A percentile compares a stretch with the other conserved stretches of the same genome.
phyloP scores from a whole-genome alignment of 192 early-diverging fungal genomes.

The Podila epigama region DNA sequence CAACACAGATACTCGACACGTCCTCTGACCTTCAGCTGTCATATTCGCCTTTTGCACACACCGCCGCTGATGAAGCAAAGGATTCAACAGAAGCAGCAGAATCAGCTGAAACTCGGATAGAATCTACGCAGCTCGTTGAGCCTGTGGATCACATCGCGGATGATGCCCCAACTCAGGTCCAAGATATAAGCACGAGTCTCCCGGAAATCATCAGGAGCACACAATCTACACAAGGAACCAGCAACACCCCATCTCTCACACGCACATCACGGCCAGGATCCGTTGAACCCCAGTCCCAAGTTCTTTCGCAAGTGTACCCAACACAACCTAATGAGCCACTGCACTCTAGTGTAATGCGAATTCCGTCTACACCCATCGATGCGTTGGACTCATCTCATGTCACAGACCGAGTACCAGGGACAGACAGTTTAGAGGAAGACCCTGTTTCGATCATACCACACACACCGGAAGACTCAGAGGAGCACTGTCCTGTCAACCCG shows the following conservation, averaged over 20 bases:
- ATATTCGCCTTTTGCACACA: not conserved
- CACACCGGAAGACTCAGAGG: not conserved
- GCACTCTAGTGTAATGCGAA: not conserved
- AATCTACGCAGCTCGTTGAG: not conserved
- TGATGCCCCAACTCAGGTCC: not conserved
- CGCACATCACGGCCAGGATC: not conserved
- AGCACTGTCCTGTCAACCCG: no score
- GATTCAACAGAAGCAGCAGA: not conserved
- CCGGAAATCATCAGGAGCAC: not conserved
- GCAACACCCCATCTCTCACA: not conserved
- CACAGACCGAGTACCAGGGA: constrained; percentile 1
- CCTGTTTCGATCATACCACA: not conserved
- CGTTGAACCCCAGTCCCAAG: not conserved
- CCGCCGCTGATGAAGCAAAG: not conserved
- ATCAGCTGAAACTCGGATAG: not conserved
- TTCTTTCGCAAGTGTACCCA: not conserved
- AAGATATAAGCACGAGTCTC: not conserved
- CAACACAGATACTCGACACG: not conserved
- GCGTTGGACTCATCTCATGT: not conserved
- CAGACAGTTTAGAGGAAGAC: not conserved
- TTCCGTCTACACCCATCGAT: not conserved
- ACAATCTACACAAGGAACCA: not conserved
- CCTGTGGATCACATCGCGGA: no score
- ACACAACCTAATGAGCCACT: not conserved
- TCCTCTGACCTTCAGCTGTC: no score